These are phyloP conservation scores for Saccharomycopsis olivae DNA, from an alignment of 805 yeast species.

Conservation along the genomic window DNA sequence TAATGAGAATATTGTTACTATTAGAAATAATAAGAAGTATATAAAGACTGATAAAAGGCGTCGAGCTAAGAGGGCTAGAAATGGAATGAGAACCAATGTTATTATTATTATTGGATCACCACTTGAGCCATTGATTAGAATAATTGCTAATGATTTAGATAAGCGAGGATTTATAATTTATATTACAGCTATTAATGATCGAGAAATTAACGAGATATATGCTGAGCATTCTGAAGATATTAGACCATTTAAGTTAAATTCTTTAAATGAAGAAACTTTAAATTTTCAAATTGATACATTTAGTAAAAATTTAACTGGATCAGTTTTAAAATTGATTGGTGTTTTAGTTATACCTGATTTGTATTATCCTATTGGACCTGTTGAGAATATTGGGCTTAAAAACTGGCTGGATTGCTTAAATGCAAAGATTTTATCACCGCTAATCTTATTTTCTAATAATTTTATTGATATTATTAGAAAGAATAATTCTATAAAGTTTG, in stretches of 20 bases:
- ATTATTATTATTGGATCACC: slow-evolving; percentile 70
- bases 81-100: slow-evolving; percentile 70
- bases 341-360: slow-evolving; percentile 63
- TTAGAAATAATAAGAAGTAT: slow-evolving; percentile 14
- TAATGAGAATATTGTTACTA: neutral
- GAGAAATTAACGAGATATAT: slow-evolving; percentile 34
- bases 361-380: slow-evolving; percentile 57
- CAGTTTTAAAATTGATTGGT: slow-evolving; percentile 49
- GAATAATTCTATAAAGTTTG: slow-evolving; percentile 28
- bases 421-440: slow-evolving; percentile 36
- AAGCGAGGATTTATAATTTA: slow-evolving; percentile 74
- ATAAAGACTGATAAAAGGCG: slow-evolving; percentile 25
- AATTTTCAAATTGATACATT: slow-evolving; percentile 41
- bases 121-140: slow-evolving; percentile 57
- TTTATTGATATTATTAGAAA: slow-evolving; percentile 42
- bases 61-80: slow-evolving; percentile 49
- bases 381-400: slow-evolving; percentile 40
- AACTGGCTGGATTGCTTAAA: slow-evolving; percentile 42
- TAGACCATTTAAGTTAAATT: slow-evolving; percentile 49
- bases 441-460: slow-evolving; percentile 44
- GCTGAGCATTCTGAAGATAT: slow-evolving; percentile 60
- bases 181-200: slow-evolving; percentile 38
- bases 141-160: slow-evolving; percentile 64
- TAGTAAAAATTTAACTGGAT: slow-evolving; percentile 36
- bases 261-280: slow-evolving; percentile 30